phyloP scores from a whole-genome alignment of 495 filamentous ascomycete genomes.

The Penicillium malachiteum region DNA sequence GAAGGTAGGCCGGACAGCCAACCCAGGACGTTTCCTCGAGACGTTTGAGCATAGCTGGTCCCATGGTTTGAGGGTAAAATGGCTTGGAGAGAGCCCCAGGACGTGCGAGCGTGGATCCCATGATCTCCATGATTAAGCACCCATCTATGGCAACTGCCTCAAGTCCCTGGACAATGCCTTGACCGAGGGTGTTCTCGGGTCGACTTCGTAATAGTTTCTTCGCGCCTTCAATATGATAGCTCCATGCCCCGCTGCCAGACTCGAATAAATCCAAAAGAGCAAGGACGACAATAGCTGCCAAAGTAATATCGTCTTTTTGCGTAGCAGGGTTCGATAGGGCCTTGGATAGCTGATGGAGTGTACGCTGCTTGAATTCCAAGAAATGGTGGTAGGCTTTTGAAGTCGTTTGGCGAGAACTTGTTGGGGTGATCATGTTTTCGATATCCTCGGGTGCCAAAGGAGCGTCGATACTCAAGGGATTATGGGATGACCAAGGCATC shows the following conservation, averaged over 20 bases:
- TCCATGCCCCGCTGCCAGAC: conserved; percentile 48
- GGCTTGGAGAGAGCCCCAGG: conserved; percentile 45
- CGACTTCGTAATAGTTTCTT: conserved; percentile 40
- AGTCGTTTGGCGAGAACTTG: conserved; percentile 27
- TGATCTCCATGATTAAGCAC: conserved; percentile 48
- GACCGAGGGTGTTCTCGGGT: conserved; percentile 21
- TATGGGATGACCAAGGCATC: conserved; percentile 38
- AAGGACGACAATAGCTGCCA: conserved; percentile 43
- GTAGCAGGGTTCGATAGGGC: conserved; percentile 36
- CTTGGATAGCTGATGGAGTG: conserved; percentile 39
- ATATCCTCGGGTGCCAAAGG: conserved; percentile 27
- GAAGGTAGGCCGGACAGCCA: conserved; percentile 48
- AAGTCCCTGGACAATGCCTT: conserved; percentile 35
- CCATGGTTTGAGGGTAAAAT: conserved; percentile 43
- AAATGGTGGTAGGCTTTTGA: conserved; percentile 43
- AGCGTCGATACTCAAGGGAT: conserved; percentile 13
- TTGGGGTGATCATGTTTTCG: conserved; percentile 28
- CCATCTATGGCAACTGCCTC: conserved; percentile 45
- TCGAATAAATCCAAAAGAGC: conserved; percentile 46
- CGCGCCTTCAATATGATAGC: conserved; percentile 48
- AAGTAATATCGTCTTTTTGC: conserved; percentile 41
- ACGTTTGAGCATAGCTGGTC: conserved; percentile 40
- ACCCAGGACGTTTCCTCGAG: conserved; percentile 51
- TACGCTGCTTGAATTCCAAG: conserved; percentile 43
- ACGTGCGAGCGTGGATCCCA: conserved; percentile 48